Conservation (phyloP, 2,329 filamentous ascomycete species). For the Daldinia sp. region DNA sequence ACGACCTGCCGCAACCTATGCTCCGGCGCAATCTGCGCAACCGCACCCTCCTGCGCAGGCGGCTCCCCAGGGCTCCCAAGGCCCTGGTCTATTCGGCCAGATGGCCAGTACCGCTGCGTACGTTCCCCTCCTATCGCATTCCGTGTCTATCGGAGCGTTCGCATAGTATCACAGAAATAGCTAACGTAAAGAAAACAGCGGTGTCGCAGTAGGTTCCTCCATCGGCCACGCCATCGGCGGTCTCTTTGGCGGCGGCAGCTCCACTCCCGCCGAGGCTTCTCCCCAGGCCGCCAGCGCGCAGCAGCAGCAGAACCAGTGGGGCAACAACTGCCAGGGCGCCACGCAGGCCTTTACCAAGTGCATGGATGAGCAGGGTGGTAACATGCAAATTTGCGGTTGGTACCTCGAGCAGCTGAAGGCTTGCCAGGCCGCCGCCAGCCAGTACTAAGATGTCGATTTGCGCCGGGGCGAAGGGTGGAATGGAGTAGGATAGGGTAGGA, state of each 20-base stretch:
- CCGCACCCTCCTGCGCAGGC: constrained; percentile 55
- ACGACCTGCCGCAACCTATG: constrained; percentile 75
- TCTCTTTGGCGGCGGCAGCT: constrained; percentile 80
- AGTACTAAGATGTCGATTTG: constrained; percentile 63
- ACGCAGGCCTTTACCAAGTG: constrained; percentile 90
- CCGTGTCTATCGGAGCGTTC: no score
- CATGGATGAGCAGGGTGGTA: constrained; percentile 93
- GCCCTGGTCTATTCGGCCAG: constrained; percentile 90
- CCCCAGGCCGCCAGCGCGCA: constrained; percentile 58
- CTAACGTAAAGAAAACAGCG: constrained; percentile 61
- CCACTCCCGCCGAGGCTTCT: constrained; percentile 61
- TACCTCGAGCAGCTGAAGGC: constrained; percentile 97
- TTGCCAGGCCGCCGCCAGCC: constrained; percentile 79
- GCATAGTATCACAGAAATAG: constrained; percentile 4
- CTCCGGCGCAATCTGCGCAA: constrained; percentile 57
- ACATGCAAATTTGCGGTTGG: constrained; percentile 96
- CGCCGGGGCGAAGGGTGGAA: no score
- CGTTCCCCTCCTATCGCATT: constrained; percentile 58
- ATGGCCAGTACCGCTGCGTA: constrained; percentile 99
- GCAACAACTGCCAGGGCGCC: constrained; percentile 78
- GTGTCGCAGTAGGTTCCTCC: constrained; percentile 94
- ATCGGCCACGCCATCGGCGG: constrained; percentile 95
- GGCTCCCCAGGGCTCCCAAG: constrained; percentile 64
- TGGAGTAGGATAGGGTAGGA: not conserved
- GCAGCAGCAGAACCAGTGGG: constrained; percentile 61